These are phyloP conservation scores for Neofusicoccum sp. DNA, from an alignment of 2,329 filamentous ascomycete genomes.

Conservation along the genomic window DNA sequence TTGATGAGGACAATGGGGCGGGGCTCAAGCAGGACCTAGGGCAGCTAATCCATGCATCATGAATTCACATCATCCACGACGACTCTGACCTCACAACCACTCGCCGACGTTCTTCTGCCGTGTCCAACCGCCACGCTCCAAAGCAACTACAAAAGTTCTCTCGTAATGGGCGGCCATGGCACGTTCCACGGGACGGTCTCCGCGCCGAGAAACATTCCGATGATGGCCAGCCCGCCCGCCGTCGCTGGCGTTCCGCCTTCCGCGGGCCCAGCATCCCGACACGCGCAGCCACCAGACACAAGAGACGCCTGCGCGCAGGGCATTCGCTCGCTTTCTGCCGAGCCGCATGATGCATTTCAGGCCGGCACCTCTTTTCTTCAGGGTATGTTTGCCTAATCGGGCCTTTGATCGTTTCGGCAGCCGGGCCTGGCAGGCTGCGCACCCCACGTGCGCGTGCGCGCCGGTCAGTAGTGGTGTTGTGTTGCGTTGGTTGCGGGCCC, in stretches of 20 bases:
- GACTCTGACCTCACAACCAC: slow-evolving; percentile 8
- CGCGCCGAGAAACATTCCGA: not conserved
- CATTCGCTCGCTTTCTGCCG: not conserved
- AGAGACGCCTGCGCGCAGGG: not conserved
- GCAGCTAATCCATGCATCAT: not conserved
- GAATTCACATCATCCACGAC: not conserved
- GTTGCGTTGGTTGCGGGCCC: not conserved
- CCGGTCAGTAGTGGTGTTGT: not conserved
- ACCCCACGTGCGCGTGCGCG: not conserved
- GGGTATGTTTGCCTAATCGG: slow-evolving; percentile 3
- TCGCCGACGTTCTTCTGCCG: not conserved
- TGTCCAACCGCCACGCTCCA: not conserved
- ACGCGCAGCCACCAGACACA: not conserved
- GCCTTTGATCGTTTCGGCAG: not conserved
- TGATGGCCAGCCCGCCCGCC: not conserved
- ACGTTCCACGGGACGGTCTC: slow-evolving; percentile 5
- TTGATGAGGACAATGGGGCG: not conserved
- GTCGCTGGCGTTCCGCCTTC: not conserved
- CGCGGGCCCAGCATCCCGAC: not conserved
- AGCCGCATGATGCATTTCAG: not conserved
- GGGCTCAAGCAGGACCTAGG: not conserved
- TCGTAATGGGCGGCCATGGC: not conserved
- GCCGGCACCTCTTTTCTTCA: not conserved
- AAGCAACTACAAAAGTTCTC: slow-evolving; percentile 7
- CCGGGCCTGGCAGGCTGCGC: not conserved